Evolutionary conservation across 2,329 filamentous ascomycete genomes (phyloP).

Genomic region (Pseudohalonectria lignicola): DNA sequence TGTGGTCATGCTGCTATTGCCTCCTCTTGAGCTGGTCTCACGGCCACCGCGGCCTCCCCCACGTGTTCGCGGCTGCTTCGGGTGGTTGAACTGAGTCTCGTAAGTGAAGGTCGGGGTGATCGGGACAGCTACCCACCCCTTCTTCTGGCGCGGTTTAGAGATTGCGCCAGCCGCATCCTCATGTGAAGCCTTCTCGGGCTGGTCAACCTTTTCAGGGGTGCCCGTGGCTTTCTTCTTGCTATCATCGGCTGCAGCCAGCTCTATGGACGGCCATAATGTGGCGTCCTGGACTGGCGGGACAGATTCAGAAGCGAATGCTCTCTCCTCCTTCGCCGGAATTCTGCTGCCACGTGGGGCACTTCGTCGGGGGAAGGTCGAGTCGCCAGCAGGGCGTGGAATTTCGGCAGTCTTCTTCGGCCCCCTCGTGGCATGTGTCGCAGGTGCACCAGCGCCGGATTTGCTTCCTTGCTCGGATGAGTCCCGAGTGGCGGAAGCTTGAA

Average conservation of each 20-base stretch:
- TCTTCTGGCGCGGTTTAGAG: conserved; percentile 51
- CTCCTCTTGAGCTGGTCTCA: conserved; percentile 18
- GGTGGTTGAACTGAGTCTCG: conserved; percentile 47
- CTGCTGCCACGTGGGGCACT: conserved; percentile 32
- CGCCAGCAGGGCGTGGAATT: conserved; percentile 20
- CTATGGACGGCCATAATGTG: conserved; percentile 81
- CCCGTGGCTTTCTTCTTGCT: conserved; percentile 57
- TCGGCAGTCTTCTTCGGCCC: conserved; percentile 19
- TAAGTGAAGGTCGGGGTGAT: conserved; percentile 81
- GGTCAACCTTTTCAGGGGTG: background rate
- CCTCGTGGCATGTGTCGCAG: conserved; percentile 26
- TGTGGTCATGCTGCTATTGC: conserved; percentile 6
- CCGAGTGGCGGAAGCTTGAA: conserved; percentile 1
- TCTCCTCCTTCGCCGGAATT: conserved; percentile 30
- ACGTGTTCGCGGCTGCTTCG: conserved; percentile 28
- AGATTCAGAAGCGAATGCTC: conserved; percentile 12
- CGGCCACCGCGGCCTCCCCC: conserved; percentile 33
- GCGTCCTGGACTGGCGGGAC: conserved; percentile 64
- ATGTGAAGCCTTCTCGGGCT: conserved; percentile 46
- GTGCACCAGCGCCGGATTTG: conserved; percentile 6
- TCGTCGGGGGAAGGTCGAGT: conserved; percentile 20
- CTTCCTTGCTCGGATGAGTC: conserved; percentile 1
- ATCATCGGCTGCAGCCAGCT: conserved; percentile 58
- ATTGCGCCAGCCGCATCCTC: conserved; percentile 36
- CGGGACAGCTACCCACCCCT: conserved; percentile 75